These are phyloP conservation scores for Schizonepeta tenuifolia DNA, from an alignment of 257 asterid species.

Conservation along the genomic window DNA sequence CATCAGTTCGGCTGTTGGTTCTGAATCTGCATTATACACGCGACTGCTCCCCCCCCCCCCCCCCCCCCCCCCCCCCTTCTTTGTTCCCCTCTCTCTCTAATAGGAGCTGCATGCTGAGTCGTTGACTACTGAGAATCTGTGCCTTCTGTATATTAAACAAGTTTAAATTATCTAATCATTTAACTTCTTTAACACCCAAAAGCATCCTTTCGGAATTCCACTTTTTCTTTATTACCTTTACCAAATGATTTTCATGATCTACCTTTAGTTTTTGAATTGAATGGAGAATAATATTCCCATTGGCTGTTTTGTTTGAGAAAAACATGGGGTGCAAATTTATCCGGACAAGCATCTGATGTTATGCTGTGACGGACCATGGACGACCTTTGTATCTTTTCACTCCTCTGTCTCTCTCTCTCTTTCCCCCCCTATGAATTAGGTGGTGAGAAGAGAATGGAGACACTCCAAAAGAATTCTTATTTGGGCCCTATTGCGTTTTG, in stretches of 20 bases:
- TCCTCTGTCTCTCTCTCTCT: background rate
- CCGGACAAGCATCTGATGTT: slow-evolving; percentile 2
- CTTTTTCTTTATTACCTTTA: background rate
- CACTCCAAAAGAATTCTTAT: slow-evolving; percentile 9
- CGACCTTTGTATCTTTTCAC: background rate
- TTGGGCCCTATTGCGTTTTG: background rate
- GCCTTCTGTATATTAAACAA: background rate
- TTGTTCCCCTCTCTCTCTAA: too few relatives aligned
- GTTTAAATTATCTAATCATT: background rate
- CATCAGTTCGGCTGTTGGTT: background rate
- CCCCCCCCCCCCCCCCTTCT: too few relatives aligned
- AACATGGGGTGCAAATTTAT: slow-evolving; percentile 13
- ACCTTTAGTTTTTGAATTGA: background rate
- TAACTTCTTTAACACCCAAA: background rate
- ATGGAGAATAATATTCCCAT: slow-evolving; percentile 14
- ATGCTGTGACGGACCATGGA: background rate
- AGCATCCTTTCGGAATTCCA: background rate
- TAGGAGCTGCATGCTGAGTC: background rate
- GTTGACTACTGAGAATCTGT: background rate
- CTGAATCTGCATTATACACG: background rate
- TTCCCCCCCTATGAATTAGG: background rate
- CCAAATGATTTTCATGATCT: background rate
- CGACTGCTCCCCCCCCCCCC: too few relatives aligned
- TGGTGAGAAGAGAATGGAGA: slow-evolving; percentile 4
- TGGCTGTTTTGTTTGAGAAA: slow-evolving; percentile 18